Base-by-base conservation (phyloP, 2,329 filamentous ascomycete genomes). In the Truncatella angustata region DNA sequence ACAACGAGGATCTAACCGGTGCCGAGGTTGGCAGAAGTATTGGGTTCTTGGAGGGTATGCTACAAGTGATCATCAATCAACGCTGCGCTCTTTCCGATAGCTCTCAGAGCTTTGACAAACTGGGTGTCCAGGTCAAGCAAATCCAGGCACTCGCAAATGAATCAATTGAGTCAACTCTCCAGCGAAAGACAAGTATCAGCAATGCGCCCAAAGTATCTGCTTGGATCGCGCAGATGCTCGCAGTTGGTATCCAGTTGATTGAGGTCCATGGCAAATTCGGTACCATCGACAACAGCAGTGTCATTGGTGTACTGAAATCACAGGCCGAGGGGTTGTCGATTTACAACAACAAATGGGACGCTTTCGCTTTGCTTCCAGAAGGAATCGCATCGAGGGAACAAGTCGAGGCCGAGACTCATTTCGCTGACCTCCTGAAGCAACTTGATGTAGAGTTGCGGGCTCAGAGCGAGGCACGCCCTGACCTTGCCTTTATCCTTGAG, bases 11-110 rank as follows among this genome's bases (percentile, higher is more conserved):
- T 58, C 73, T 99, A 35, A 96, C 88, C 40, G 80, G 85, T 37
- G 86, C 90, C 7, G 91, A 97, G 60, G 81, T 94, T 6, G 79
- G 81, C 37, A 82, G 92, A 63, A 92, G 91, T 65, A 80, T 89
- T 45, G 91, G 91, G 0, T 90, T 90, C 58, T 74, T 97, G n/a
- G 94, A 99, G 66, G 91, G 92, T 23, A 78, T 97, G 54, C 74
- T 97, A 26, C 79, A 86, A 54, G 72, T 84, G n/a, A 67, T 82
- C 1, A 64, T 90, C 11, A 70, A 73, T 3, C 88, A 92, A 66
- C 78, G 87, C 53, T 68, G 67, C 43, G 68, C 72, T 5, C 70
- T 87, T 30, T 70, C 74, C 37, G 58, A 68, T 16, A 63, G 70
- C 11, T 58, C 75, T 3, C 65, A 63, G 12, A 66, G 71, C 1